Percentiles rank a stretch among this genome's conserved stretches.
These are phyloP conservation scores for Solidago caesia DNA, from an alignment of 129 eudicot species.

Conservation along the genomic window DNA sequence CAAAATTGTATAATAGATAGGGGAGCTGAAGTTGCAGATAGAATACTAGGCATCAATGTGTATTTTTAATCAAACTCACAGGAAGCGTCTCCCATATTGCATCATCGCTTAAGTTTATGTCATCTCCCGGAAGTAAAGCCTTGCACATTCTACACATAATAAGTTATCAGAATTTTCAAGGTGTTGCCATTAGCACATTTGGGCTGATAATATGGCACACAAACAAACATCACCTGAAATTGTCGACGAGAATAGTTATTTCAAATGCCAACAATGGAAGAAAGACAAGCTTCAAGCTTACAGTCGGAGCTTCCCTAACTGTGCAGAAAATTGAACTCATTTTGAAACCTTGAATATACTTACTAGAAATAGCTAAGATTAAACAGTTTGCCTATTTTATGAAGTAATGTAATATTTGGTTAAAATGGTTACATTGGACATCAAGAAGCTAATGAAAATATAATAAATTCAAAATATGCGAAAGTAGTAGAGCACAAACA, in stretches of 20 bases:
- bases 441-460: too few relatives aligned
- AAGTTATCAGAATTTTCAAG: not conserved
- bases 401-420: too few relatives aligned
- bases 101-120: constrained; percentile 72
- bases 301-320: constrained; percentile 47
- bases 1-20: too few relatives aligned
- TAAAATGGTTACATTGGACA: too few relatives aligned
- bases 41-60: not conserved
- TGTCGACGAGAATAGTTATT: constrained; percentile 60
- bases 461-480: not conserved
- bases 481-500: not conserved
- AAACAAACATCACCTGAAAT: constrained; percentile 59
- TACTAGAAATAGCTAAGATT: too few relatives aligned
- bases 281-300: constrained; percentile 74
- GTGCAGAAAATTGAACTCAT: constrained; percentile 15
- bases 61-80: constrained; percentile 39
- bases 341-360: constrained; percentile 5
- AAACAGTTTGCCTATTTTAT: too few relatives aligned
- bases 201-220: not conserved
- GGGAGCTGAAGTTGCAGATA: not conserved
- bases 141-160: constrained; percentile 68
- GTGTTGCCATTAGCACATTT: constrained; percentile 17
- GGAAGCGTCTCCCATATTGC: constrained; percentile 93
- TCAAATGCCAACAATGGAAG: constrained; percentile 78
- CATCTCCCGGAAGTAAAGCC: constrained; percentile 84